Evolutionary conservation across 495 filamentous ascomycete genomes (phyloP), one percentile per base, ranked within the genome.

Genomic region (Aspergillus affinis): DNA sequence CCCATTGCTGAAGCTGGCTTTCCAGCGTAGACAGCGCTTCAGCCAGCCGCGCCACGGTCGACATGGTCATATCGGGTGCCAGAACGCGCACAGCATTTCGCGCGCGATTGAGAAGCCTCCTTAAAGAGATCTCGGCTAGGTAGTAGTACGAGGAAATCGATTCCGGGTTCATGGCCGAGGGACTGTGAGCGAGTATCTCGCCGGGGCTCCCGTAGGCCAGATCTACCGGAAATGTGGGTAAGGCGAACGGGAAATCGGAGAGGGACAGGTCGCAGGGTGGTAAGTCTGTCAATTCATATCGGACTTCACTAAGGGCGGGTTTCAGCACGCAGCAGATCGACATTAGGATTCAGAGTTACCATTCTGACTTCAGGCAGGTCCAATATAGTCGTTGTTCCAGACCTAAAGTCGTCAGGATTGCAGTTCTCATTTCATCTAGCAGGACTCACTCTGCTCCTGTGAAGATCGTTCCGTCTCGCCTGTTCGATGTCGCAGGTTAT

Each of bases 311-410:
- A 30, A 41, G 36, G 48, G 19, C 48, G 23, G 18, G 29, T 46
- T 12, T 48, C 9, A 51, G 21, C 4, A 51, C 10, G n/a, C 17
- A 18, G 18, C 32, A 47, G 17, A n/a, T 27, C 10, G 20, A 13
- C 5, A 15, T 12, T 3, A 12, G 23, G 3, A 6, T 18, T 18
- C 12, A 20, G 3, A 51, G 9, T 27, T 57, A 70, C 67, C 72
- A 76, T 68, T 74, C 72, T 8, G 73, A 72, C 58, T 76, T 76
- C 29, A 76, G 67, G 45, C 72, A 75, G 32, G 73, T 76, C 73
- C 73, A 76, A 58, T 76, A 76, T 12, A 76, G 68, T 27, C 72
- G 66, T 54, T 76, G 73, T 55, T 73, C 71, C 21, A 76, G 60
- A 61, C 69, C 69, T 71, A 12, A 20, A n/a, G 46, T 46, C 8